Base-by-base conservation (phyloP, 495 filamentous ascomycete genomes). In the Sordaria brevicollis region DNA sequence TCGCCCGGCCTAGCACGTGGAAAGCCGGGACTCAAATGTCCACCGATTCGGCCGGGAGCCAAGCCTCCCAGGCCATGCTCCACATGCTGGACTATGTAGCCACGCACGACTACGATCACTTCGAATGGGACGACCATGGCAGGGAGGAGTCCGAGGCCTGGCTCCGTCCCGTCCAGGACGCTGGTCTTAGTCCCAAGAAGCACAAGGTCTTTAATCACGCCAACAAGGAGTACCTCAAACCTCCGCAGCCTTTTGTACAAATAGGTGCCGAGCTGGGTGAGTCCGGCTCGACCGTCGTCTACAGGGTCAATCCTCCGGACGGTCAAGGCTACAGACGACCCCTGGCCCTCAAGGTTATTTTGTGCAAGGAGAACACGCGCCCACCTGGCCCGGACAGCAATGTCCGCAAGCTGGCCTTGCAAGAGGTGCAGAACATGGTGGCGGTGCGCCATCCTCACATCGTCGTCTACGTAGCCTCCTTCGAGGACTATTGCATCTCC, bases 161-260 rank as follows among this genome's bases (percentile, higher is more conserved):
- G 77, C 65, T 74, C 2, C n/a, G 15, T 9, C 76, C 77, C 1
- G 75, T 79, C 2, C 29, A 36, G 5, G 69, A 69, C 1, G 72
- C 72, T 15, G 70, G 70, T 2, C 76, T 79, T 19, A 70, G 75
- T 31, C 43, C 49, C 2, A 68, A 33, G 15, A 79, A 78, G 54
- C 77, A 79, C 72, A 79, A 79, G 67, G 75, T 79, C 5, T 78
- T 79, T 10, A 65, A 74, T 25, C 77, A 79, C 43, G n/a, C 29
- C 35, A 73, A 73, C 39, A 78, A 77, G 34, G 76, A 79, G 33
- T 78, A 77, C 29, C 68, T 76, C 11, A 74, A 65, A 3, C 73
- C 72, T 3, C 76, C 76, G 1, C 66, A 39, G 10, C 77, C 76
- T 1, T 78, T 78, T 37, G 36, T 75, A 1, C 72, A 71, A 15